A percentile compares a stretch with the other conserved stretches of the same genome.
Conservation (phyloP, 1,139 yeast genomes). For the Taphrina deformans region DNA sequence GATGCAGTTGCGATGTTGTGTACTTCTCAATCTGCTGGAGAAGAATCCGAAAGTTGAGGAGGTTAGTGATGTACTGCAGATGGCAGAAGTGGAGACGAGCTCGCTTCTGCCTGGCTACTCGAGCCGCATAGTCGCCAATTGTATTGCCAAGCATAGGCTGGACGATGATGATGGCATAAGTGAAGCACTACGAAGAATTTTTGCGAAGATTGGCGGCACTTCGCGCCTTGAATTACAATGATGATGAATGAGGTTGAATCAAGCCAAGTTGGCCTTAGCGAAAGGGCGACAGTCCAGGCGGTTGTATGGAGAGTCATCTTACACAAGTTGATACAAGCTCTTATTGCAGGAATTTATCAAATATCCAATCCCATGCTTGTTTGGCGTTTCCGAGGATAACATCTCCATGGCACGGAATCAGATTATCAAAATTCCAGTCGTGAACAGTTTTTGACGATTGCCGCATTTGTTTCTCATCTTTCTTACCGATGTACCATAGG, state of each 20-base stretch:
- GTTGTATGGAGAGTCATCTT: too few relatives aligned
- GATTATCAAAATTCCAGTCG: slow-evolving; percentile 8
- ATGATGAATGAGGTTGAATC: not conserved
- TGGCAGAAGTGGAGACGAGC: slow-evolving; percentile 17
- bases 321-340: too few relatives aligned
- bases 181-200: slow-evolving; percentile 16
- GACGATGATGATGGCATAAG: slow-evolving; percentile 22
- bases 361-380: slow-evolving; percentile 28
- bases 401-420: slow-evolving; percentile 59
- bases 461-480: slow-evolving; percentile 11
- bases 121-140: slow-evolving; percentile 15
- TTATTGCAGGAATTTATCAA: not conserved
- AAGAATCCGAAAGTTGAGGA: slow-evolving; percentile 10
- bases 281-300: not conserved
- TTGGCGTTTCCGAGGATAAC: slow-evolving; percentile 47
- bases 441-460: not conserved
- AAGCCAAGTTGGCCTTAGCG: not conserved
- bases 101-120: slow-evolving; percentile 19
- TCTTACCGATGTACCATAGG: slow-evolving; percentile 5
- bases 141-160: slow-evolving; percentile 16
- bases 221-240: slow-evolving; percentile 1
- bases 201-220: slow-evolving; percentile 12
- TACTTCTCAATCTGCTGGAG: slow-evolving; percentile 16
- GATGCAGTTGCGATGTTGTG: slow-evolving; percentile 15
- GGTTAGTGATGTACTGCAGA: slow-evolving; percentile 13